Conservation (phyloP, 345 rosid species). For the Kernera saxatilis region DNA sequence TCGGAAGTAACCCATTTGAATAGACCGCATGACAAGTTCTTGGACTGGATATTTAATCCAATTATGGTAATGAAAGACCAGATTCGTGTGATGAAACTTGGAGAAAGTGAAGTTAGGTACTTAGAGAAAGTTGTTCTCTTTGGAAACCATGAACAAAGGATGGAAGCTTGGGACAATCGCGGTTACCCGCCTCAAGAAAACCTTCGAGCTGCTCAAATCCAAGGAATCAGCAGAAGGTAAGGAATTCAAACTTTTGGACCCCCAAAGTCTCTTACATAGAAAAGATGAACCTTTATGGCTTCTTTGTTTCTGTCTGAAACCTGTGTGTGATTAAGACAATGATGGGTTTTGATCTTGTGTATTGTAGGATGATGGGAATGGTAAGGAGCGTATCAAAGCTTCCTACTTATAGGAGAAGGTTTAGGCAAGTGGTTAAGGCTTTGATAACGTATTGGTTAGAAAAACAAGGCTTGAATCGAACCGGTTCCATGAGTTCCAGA, state of each 20-base stretch:
- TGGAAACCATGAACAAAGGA: conserved; percentile 42
- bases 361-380: conserved; percentile 69
- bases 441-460: conserved; percentile 41
- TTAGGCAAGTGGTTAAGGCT: conserved; percentile 59
- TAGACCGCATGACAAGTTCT: conserved; percentile 63
- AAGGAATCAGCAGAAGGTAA: conserved; percentile 84
- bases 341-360: neutral
- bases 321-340: neutral
- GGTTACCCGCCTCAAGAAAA: conserved; percentile 42
- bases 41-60: conserved; percentile 79
- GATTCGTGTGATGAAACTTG: conserved; percentile 47
- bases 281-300: neutral
- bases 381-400: conserved; percentile 53
- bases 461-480: conserved; percentile 31
- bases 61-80: conserved; percentile 71
- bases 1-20: conserved; percentile 60
- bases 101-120: conserved; percentile 55
- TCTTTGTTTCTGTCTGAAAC: neutral
- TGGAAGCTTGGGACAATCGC: conserved; percentile 58
- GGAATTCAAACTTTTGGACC: neutral
- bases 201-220: conserved; percentile 70
- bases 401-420: conserved; percentile 68
- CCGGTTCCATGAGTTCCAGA: conserved; percentile 39
- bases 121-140: conserved; percentile 58
- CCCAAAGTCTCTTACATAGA: neutral